Evolutionary conservation across 495 filamentous ascomycete species (phyloP), one percentile per base, ranked within the genome.

Genomic region (Penicillium malachiteum): DNA sequence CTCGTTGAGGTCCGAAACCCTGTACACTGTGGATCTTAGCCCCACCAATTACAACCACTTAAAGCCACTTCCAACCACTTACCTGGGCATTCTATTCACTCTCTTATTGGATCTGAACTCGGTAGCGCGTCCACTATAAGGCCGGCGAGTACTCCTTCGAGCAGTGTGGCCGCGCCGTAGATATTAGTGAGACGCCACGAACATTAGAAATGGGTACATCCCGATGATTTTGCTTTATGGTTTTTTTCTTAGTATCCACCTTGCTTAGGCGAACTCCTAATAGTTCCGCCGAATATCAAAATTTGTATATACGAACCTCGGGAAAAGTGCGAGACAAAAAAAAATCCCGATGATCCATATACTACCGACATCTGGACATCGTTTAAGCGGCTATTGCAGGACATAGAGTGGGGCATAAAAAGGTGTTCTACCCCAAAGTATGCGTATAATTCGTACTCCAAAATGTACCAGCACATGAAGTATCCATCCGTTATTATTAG

Each of bases 171-270:
- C 46, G 46, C 26, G 6, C 46, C 31, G 46, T 32, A 49, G 14
- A 49, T 26, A n/a, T 49, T 46, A 38, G 46, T 26, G 32, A 49
- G 33, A n/a, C 33, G 46, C 33, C 46, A 49, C 46, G 7, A 5
- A n/a, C n/a, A 49, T 37, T 37, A 2, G 9, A 13, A 10, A 37
- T 37, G 18, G 18, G 46, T 30, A 37, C n/a, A 12, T 5, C 13
- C 14, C 13, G 6, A 46, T 7, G 21, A 14, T 37, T 13, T 37
- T 2, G 34, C 34, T 13, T 10, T 10, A 13, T 37, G 12, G 8
- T 37, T 13, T 37, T 37, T 37, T 13, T 37, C 34, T 13, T 7
- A 37, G 8, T 9, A 13, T 37, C 34, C 34, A 37, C 34, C 12
- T 37, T 2, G 5, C 34, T 34, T 37, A 37, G 34, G 12, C 34